Evolutionary conservation across 495 filamentous ascomycete species (phyloP).

Genomic region (Emericellopsis terricola): DNA sequence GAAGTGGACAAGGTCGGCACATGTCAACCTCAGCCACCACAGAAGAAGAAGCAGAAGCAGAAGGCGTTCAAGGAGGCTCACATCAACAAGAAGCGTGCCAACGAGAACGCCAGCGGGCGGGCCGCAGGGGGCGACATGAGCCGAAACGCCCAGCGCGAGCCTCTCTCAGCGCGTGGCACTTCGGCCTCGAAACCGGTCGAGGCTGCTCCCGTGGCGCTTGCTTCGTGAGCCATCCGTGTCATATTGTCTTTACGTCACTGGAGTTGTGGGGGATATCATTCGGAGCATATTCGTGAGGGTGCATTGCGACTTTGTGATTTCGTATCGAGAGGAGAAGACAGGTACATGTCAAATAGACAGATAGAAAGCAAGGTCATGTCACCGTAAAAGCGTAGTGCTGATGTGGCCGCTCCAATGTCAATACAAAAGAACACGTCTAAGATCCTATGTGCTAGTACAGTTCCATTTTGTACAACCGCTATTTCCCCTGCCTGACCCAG

Average conservation of each 20-base stretch:
- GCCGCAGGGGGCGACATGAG: slow-evolving; percentile 11
- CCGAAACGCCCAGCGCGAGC: slow-evolving; percentile 8
- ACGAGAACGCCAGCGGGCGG: slow-evolving; percentile 16
- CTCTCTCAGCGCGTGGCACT: slow-evolving; percentile 13
- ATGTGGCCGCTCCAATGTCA: too few species aligned
- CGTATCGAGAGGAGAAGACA: too few species aligned
- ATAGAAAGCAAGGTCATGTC: neutral
- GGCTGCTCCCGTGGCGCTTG: neutral
- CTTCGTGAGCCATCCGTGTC: too few species aligned
- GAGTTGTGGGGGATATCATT: too few species aligned
- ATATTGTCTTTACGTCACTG: neutral
- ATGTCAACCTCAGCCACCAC: slow-evolving; percentile 27
- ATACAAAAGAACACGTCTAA: too few species aligned
- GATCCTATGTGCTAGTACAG: slow-evolving; percentile 3
- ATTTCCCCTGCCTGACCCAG: slow-evolving; percentile 81
- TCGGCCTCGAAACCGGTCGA: neutral
- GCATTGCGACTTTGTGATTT: too few species aligned
- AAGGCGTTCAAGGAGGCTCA: slow-evolving; percentile 10
- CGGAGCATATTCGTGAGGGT: too few species aligned
- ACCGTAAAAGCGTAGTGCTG: neutral
- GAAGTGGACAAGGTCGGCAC: slow-evolving; percentile 38
- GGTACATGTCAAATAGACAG: neutral
- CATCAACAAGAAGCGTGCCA: too few species aligned
- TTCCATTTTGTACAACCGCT: slow-evolving; percentile 3
- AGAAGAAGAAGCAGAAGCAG: slow-evolving; percentile 4